Conservation (phyloP, 202 grass and related monocot species). For the Sporobolus alterniflorus region DNA sequence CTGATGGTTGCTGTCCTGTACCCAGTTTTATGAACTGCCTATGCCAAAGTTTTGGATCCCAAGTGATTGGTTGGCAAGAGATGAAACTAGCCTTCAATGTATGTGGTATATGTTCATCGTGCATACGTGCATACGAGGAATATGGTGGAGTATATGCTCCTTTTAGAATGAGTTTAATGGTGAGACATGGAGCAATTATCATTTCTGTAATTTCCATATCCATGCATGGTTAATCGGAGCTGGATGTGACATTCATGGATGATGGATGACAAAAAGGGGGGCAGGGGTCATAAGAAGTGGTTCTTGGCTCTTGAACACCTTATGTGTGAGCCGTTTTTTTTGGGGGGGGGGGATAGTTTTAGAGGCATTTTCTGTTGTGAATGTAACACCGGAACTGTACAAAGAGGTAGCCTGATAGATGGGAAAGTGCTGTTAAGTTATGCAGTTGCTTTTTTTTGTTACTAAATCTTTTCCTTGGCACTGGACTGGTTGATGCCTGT, state of each 20-base stretch:
- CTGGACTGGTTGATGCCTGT: not conserved
- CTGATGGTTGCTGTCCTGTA: slow-evolving; percentile 20
- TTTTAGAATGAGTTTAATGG: slow-evolving; percentile 27
- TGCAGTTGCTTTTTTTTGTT: not conserved
- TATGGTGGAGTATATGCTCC: not conserved
- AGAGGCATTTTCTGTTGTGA: slow-evolving; percentile 52
- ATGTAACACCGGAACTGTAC: slow-evolving; percentile 62
- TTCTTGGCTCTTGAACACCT: slow-evolving; percentile 38
- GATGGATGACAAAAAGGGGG: not conserved
- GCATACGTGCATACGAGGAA: not conserved
- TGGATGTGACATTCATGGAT: not conserved
- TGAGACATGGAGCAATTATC: slow-evolving; percentile 14
- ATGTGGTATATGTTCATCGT: slow-evolving; percentile 7
- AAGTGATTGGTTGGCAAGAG: slow-evolving; percentile 30
- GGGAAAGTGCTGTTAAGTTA: slow-evolving; percentile 31
- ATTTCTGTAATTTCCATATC: slow-evolving; percentile 26
- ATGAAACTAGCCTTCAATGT: slow-evolving; percentile 12
- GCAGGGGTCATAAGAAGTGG: not conserved
- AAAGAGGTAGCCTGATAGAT: slow-evolving; percentile 61
- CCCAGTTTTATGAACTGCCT: slow-evolving; percentile 30
- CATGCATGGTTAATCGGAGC: not conserved
- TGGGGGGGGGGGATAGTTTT: slow-evolving; percentile 46
- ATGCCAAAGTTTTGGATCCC: slow-evolving; percentile 50
- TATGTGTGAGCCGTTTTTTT: slow-evolving; percentile 51
- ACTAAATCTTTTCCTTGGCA: not conserved